These are phyloP conservation scores for Gymnopus androsaceus DNA, from an alignment of 1,284 basidiomycete genomes.

Conservation along the genomic window DNA sequence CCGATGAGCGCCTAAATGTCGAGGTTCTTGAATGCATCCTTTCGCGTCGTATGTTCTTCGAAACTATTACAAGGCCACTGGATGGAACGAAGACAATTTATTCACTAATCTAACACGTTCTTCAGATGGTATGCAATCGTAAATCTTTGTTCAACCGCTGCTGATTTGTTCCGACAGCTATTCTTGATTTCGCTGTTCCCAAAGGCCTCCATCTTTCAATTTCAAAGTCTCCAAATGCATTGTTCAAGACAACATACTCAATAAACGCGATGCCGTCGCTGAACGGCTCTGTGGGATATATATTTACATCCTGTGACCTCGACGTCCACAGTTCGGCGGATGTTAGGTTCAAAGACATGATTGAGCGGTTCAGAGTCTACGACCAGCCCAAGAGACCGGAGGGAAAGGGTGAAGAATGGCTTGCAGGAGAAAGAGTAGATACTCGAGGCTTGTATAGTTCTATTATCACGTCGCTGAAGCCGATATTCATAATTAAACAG, in stretches of 20 bases:
- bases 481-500: constrained; percentile 39
- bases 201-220: constrained; percentile 79
- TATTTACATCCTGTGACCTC: constrained; percentile 85
- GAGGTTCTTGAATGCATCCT: constrained; percentile 77
- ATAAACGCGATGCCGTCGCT: constrained; percentile 91
- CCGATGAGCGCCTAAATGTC: not conserved
- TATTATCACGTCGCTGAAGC: not conserved
- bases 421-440: constrained; percentile 76
- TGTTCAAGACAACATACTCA: constrained; percentile 90
- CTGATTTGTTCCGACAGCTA: constrained; percentile 49
- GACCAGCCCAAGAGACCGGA: constrained; percentile 77
- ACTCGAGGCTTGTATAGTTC: constrained; percentile 61
- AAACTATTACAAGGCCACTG: constrained; percentile 86
- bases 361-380: constrained; percentile 83
- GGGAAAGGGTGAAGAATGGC: constrained; percentile 76
- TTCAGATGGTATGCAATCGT: constrained; percentile 68
- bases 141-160: constrained; percentile 20
- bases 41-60: constrained; percentile 88
- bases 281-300: constrained; percentile 91
- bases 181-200: constrained; percentile 85
- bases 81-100: constrained; percentile 96
- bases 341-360: constrained; percentile 85
- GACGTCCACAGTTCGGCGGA: constrained; percentile 70
- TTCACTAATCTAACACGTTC: constrained; percentile 90
- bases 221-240: constrained; percentile 86